A percentile compares a stretch with the other conserved stretches of the same genome.
Evolutionary conservation across 2,329 filamentous ascomycete genomes (phyloP).

Genomic region (Pseudogymnoascus sp.): DNA sequence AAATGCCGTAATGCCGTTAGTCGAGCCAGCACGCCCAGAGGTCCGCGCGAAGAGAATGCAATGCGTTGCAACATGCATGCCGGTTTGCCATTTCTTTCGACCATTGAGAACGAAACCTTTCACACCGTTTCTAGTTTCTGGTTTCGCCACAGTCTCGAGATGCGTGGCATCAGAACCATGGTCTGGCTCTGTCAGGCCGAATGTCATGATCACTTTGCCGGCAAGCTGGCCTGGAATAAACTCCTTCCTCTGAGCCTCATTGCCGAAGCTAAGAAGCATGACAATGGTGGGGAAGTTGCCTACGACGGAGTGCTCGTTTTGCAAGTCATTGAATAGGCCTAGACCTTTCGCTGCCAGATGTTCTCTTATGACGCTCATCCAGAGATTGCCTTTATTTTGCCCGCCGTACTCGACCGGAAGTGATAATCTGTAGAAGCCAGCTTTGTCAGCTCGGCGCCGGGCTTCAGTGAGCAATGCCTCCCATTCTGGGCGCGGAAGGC

Average conservation of each 20-base stretch:
- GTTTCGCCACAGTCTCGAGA: slow-evolving; percentile 49
- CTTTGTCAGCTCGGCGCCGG: slow-evolving; percentile 46
- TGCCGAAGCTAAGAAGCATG: slow-evolving; percentile 57
- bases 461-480: slow-evolving; percentile 46
- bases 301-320: slow-evolving; percentile 57
- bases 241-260: slow-evolving; percentile 43
- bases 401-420: slow-evolving; percentile 51
- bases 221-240: slow-evolving; percentile 47
- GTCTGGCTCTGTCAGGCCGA: slow-evolving; percentile 55
- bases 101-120: slow-evolving; percentile 49
- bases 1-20: slow-evolving; percentile 55
- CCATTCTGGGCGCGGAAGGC: slow-evolving; percentile 53
- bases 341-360: slow-evolving; percentile 54
- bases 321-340: slow-evolving; percentile 56
- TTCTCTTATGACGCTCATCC: slow-evolving; percentile 57
- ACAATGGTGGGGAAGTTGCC: slow-evolving; percentile 57
- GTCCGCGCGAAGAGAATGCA: slow-evolving; percentile 57
- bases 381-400: slow-evolving; percentile 45
- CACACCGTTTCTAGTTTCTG: slow-evolving; percentile 37
- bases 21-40: slow-evolving; percentile 44
- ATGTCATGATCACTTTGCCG: slow-evolving; percentile 50
- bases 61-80: slow-evolving; percentile 55
- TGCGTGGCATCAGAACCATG: slow-evolving; percentile 59
- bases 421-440: slow-evolving; percentile 54
- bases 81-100: slow-evolving; percentile 60